Evolutionary conservation across 495 filamentous ascomycete genomes (phyloP), one percentile per base, ranked within the genome.

Genomic region (Penicillium ochrochloron): DNA sequence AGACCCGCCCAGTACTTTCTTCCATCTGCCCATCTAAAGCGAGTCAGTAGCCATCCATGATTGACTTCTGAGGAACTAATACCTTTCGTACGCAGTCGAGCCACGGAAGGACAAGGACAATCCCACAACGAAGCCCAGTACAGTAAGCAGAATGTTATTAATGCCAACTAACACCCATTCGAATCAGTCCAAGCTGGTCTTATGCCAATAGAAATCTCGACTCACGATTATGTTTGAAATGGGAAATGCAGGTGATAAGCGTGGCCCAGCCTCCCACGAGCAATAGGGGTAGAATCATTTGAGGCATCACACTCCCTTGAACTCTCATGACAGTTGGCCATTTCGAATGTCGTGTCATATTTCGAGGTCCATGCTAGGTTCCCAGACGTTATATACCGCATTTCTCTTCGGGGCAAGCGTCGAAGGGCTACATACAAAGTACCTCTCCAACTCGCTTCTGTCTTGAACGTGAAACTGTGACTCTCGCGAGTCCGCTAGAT

Each of bases 41-140:
- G 9, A 51, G 65, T 62, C 37, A 70, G 39, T 21, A 44, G 10
- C 44, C 23, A 21, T 21, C 19, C 21, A 5, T 5, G 15, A 14
- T 17, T 41, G 19, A 23, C 3, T 3, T 25, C 23, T 23, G 23
- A 10, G 21, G 21, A 8, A 42, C 2, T 0, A 2, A 33, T 82
- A 85, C 70, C 91, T 88, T 75, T 96, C 92, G 69, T 97, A 97
- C 5, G 92, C 92, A 12, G 91, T 93, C 2, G 90, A 90, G 64
- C 86, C 90, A 51, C 92, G 88, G 78, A 97, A 95, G 23, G 89
- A 92, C 63, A 97, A 79, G 0, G 90, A 84, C 69, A 96, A 75
- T 80, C 89, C 90, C 68, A 97, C 91, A 61, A 96, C 91, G 80
- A 97, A 95, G 87, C 92, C 92, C 33, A 91, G 86, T 12, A 96